A percentile compares a stretch with the other conserved stretches of the same genome.
Conservation (phyloP, 345 rosid genomes). For the Ailanthus altissimus region DNA sequence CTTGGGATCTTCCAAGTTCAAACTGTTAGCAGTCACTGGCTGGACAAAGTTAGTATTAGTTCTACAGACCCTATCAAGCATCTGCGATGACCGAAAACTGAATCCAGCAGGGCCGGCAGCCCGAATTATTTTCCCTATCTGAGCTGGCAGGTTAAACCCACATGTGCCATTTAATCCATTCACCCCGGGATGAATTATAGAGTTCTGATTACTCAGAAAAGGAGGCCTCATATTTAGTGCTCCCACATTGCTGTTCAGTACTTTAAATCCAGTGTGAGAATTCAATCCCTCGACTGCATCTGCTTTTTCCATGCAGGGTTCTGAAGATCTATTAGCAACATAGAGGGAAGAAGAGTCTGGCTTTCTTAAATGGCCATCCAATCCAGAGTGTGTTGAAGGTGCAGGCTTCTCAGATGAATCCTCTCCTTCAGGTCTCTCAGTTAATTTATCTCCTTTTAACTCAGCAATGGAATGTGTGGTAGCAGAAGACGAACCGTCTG, state of each 20-base stretch:
- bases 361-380: conserved; percentile 21
- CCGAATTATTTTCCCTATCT: conserved; percentile 36
- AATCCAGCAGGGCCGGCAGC: conserved; percentile 32
- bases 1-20: conserved; percentile 29
- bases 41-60: conserved; percentile 24
- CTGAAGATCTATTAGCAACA: conserved; percentile 26
- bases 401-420: conserved; percentile 25
- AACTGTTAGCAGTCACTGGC: conserved; percentile 17
- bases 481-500: conserved; percentile 29
- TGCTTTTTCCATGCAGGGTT: conserved; percentile 28
- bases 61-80: conserved; percentile 27
- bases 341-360: conserved; percentile 21
- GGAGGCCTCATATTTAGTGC: conserved; percentile 33
- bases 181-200: conserved; percentile 27
- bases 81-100: conserved; percentile 35
- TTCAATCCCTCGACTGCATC: conserved; percentile 27
- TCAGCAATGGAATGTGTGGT: conserved; percentile 11
- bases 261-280: conserved; percentile 15
- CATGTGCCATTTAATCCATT: conserved; percentile 46
- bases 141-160: conserved; percentile 39
- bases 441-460: conserved; percentile 26
- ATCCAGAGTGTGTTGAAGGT: conserved; percentile 19
- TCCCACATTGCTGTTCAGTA: conserved; percentile 23
- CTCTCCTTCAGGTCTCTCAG: conserved; percentile 25
- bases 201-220: conserved; percentile 28